phyloP scores from a whole-genome alignment of 2,329 filamentous ascomycete species.

The Venturia asperata region DNA sequence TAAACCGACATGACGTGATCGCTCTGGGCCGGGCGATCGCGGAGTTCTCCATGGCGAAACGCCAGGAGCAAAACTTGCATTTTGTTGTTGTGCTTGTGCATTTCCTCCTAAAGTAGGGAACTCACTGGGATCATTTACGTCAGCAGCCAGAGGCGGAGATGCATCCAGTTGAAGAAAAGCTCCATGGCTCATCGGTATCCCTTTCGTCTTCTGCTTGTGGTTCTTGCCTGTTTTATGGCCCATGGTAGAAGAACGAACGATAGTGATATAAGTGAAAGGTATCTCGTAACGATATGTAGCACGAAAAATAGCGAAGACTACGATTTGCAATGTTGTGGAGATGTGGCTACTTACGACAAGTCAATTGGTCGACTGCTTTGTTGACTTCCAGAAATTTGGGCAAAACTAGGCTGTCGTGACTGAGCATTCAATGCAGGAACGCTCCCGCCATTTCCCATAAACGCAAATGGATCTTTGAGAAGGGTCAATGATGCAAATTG shows the following conservation, averaged over 20 bases:
- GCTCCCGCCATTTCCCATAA: conserved; percentile 19
- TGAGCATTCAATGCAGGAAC: conserved; percentile 11
- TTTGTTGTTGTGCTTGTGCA: conserved; percentile 44
- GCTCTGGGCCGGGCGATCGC: conserved; percentile 45
- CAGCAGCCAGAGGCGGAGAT: neutral
- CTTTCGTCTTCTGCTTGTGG: neutral
- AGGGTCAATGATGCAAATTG: neutral
- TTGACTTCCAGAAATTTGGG: conserved; percentile 49
- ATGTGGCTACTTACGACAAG: conserved; percentile 44
- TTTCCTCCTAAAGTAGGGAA: conserved; percentile 55
- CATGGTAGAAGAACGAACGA: neutral
- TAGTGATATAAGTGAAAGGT: conserved; percentile 17
- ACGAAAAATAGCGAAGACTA: neutral
- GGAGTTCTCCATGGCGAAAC: conserved; percentile 21
- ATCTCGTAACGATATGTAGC: neutral
- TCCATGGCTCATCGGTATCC: neutral
- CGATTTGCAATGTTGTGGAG: neutral
- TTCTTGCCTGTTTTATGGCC: neutral
- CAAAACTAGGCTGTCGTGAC: conserved; percentile 41
- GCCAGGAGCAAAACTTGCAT: conserved; percentile 21
- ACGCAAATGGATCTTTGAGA: neutral
- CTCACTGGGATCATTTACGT: conserved; percentile 39
- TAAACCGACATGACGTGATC: conserved; percentile 32
- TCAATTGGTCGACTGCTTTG: conserved; percentile 47
- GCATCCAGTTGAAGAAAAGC: neutral